Percentiles rank a stretch among this genome's conserved stretches.
phyloP scores from a whole-genome alignment of 2,329 filamentous ascomycete genomes.

The Coniochaeta sp. region DNA sequence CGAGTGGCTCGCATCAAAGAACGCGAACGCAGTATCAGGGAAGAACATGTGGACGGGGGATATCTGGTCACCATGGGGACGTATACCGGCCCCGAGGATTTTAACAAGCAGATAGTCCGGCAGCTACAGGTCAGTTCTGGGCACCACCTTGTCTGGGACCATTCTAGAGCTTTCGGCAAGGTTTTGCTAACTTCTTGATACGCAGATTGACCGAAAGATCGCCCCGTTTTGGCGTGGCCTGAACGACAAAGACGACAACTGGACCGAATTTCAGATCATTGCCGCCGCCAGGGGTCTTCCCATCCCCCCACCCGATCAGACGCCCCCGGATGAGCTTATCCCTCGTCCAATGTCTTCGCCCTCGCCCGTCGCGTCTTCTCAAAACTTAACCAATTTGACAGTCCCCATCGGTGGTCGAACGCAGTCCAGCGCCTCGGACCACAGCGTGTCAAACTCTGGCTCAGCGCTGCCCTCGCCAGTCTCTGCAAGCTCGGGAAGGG shows the following conservation, averaged over 20 bases:
- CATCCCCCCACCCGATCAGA: constrained; percentile 77
- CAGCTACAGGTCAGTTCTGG: constrained; percentile 70
- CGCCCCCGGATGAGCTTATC: constrained; percentile 61
- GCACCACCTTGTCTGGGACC: too few relatives aligned
- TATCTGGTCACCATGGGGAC: constrained; percentile 91
- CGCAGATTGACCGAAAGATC: constrained; percentile 80
- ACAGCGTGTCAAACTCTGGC: constrained; percentile 51
- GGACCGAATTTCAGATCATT: constrained; percentile 94
- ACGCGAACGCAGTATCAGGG: constrained; percentile 79
- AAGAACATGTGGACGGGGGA: constrained; percentile 91
- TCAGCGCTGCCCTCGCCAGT: constrained; percentile 54
- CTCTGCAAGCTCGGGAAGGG: constrained; percentile 36
- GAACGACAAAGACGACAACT: constrained; percentile 79
- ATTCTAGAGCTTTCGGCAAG: background rate
- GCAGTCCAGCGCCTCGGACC: constrained; percentile 72
- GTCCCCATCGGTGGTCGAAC: constrained; percentile 74
- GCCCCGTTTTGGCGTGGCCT: constrained; percentile 95
- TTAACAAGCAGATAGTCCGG: constrained; percentile 79
- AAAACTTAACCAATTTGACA: constrained; percentile 63
- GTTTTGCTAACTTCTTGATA: constrained; percentile 4
- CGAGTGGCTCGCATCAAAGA: constrained; percentile 70
- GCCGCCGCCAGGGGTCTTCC: constrained; percentile 79
- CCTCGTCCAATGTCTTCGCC: constrained; percentile 34
- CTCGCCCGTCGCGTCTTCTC: constrained; percentile 45
- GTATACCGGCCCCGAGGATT: constrained; percentile 89